Evolutionary conservation across 1,139 yeast species (phyloP).

Genomic region (Candida glucosophila): DNA sequence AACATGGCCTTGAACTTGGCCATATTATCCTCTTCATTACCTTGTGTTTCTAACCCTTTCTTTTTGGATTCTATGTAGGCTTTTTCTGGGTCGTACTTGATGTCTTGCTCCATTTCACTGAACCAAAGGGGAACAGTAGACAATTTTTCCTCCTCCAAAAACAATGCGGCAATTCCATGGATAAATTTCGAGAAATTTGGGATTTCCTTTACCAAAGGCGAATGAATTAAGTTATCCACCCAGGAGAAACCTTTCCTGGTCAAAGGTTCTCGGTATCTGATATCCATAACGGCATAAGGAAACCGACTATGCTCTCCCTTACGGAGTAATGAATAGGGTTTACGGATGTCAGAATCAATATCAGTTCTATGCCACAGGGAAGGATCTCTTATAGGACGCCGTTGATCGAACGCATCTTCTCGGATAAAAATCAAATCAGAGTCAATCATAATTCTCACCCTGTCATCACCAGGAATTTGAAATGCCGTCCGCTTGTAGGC

Average conservation of each 20-base stretch:
- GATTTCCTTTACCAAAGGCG: conserved; percentile 81
- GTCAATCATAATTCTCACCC: conserved; percentile 82
- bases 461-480: conserved; percentile 96
- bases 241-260: conserved; percentile 47
- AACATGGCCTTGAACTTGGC: conserved; percentile 36
- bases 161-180: conserved; percentile 84
- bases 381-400: conserved; percentile 86
- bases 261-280: conserved; percentile 53
- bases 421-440: conserved; percentile 81
- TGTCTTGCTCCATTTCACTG: conserved; percentile 77
- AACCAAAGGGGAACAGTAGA: conserved; percentile 93
- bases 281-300: conserved; percentile 89
- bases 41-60: conserved; percentile 30
- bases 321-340: conserved; percentile 67
- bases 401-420: conserved; percentile 80
- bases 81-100: conserved; percentile 66
- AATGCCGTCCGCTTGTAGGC: conserved; percentile 89
- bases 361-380: conserved; percentile 87
- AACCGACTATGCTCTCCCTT: conserved; percentile 81
- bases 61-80: conserved; percentile 52
- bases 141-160: conserved; percentile 81
- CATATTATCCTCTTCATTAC: conserved; percentile 39
- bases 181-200: conserved; percentile 86
- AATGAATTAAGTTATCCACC: conserved; percentile 79
- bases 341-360: conserved; percentile 65